These are phyloP conservation scores for Epichloe festucae DNA, from an alignment of 2,329 filamentous ascomycete species.

Conservation along the genomic window DNA sequence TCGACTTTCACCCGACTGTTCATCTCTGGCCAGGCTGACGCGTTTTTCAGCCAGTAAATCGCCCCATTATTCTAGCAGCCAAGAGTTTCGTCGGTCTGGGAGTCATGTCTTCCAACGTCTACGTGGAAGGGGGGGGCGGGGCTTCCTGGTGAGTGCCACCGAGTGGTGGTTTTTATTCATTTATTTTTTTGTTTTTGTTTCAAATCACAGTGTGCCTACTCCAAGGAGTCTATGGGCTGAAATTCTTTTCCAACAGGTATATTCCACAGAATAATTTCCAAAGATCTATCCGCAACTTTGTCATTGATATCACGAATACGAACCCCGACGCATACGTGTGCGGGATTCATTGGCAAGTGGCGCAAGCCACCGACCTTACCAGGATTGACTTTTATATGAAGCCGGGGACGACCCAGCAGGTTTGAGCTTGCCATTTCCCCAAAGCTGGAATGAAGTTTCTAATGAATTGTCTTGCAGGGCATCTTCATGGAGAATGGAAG, in stretches of 20 bases:
- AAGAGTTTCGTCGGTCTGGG: slow-evolving; percentile 40
- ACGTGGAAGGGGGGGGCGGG: slow-evolving; percentile 3
- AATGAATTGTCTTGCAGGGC: slow-evolving; percentile 1
- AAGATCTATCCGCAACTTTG: slow-evolving; percentile 51
- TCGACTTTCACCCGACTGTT: too few relatives aligned
- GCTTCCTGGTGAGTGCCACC: not conserved
- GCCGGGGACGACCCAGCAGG: not conserved
- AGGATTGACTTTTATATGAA: not conserved
- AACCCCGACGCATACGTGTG: slow-evolving; percentile 17
- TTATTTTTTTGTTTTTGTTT: too few relatives aligned
- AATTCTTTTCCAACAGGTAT: slow-evolving; percentile 9
- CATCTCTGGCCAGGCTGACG: too few relatives aligned
- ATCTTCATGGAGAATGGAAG: slow-evolving; percentile 22
- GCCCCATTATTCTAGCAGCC: slow-evolving; percentile 39
- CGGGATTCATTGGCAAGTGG: slow-evolving; percentile 52
- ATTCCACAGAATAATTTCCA: slow-evolving; percentile 45
- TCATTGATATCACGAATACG: slow-evolving; percentile 38
- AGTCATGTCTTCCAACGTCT: slow-evolving; percentile 36
- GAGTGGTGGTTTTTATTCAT: too few relatives aligned
- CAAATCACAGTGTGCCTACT: too few relatives aligned
- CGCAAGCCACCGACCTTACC: slow-evolving; percentile 35
- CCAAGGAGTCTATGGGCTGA: too few relatives aligned
- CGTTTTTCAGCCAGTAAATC: not conserved
- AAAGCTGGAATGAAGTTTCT: too few relatives aligned
- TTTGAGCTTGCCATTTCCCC: slow-evolving; percentile 15